A percentile compares a stretch with the other conserved stretches of the same genome.
Evolutionary conservation across 805 yeast species (phyloP).

Genomic region (Saccharomycopsis schoenii): DNA sequence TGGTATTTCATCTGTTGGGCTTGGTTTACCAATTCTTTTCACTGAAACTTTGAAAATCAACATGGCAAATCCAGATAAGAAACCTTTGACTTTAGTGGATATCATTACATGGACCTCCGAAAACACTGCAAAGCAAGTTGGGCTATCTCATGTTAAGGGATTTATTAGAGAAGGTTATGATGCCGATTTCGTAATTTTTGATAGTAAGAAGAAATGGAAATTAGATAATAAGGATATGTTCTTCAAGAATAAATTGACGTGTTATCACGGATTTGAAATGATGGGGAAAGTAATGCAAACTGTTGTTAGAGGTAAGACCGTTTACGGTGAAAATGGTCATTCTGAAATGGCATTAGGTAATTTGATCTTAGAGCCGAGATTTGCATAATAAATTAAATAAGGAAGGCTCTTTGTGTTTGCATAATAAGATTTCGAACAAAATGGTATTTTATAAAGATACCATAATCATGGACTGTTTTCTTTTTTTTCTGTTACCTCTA

Average conservation of each 20-base stretch:
- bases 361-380: conserved; percentile 52
- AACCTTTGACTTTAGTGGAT: conserved; percentile 46
- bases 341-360: conserved; percentile 48
- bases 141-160: conserved; percentile 66
- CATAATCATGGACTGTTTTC: not conserved
- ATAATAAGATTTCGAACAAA: too few relatives aligned
- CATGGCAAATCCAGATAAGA: conserved; percentile 21
- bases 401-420: not conserved
- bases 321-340: conserved; percentile 50
- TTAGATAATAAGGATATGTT: conserved; percentile 46
- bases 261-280: conserved; percentile 64
- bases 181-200: conserved; percentile 83
- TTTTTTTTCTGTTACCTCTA: too few relatives aligned
- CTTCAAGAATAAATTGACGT: conserved; percentile 84
- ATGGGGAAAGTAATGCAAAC: conserved; percentile 75
- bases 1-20: conserved; percentile 87
- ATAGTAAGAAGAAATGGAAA: conserved; percentile 42
- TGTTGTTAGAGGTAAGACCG: conserved; percentile 62
- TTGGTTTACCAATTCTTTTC: conserved; percentile 74
- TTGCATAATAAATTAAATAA: not conserved
- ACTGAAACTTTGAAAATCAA: conserved; percentile 53
- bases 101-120: conserved; percentile 71
- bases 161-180: conserved; percentile 63
- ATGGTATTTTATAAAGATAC: not conserved
- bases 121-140: conserved; percentile 82